Evolutionary conservation across 345 rosid species (phyloP).

Genomic region (Capsella bursapastoris): DNA sequence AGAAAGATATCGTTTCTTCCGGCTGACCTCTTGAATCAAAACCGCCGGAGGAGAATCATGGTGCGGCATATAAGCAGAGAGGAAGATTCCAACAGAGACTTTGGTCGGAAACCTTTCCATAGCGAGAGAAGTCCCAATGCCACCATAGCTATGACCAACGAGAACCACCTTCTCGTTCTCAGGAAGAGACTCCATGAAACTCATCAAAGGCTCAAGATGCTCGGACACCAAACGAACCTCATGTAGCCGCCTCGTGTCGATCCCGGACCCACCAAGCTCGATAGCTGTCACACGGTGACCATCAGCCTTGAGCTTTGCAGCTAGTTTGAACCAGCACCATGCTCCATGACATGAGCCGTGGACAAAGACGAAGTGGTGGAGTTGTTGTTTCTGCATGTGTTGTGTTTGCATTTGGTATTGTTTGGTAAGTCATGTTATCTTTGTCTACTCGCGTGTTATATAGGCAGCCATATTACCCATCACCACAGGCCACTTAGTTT

Average conservation of each 20-base stretch:
- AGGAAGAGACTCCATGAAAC: constrained; percentile 54
- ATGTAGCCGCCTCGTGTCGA: constrained; percentile 41
- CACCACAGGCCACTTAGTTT: neutral
- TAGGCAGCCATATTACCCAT: constrained; percentile 13
- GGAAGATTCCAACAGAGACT: constrained; percentile 53
- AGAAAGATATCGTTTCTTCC: neutral
- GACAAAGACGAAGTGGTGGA: constrained; percentile 59
- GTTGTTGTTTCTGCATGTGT: constrained; percentile 37
- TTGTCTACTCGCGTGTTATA: constrained; percentile 24
- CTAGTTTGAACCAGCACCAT: constrained; percentile 77
- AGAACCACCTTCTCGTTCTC: constrained; percentile 53
- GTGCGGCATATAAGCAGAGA: constrained; percentile 61
- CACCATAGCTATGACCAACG: constrained; percentile 71
- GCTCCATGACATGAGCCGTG: constrained; percentile 70
- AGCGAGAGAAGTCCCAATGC: constrained; percentile 50
- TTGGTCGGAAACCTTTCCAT: constrained; percentile 64
- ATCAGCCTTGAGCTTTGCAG: constrained; percentile 45
- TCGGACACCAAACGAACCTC: constrained; percentile 48
- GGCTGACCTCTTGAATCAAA: constrained; percentile 48
- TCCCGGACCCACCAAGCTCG: constrained; percentile 58
- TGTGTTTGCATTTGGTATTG: constrained; percentile 37
- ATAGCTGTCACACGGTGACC: constrained; percentile 61
- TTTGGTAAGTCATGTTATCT: constrained; percentile 20
- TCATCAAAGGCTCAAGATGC: constrained; percentile 58
- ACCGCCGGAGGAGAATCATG: constrained; percentile 38